Percentiles rank a stretch among this genome's conserved stretches.
phyloP scores from a whole-genome alignment of 495 filamentous ascomycete species.

The Penicillium coprophilum region DNA sequence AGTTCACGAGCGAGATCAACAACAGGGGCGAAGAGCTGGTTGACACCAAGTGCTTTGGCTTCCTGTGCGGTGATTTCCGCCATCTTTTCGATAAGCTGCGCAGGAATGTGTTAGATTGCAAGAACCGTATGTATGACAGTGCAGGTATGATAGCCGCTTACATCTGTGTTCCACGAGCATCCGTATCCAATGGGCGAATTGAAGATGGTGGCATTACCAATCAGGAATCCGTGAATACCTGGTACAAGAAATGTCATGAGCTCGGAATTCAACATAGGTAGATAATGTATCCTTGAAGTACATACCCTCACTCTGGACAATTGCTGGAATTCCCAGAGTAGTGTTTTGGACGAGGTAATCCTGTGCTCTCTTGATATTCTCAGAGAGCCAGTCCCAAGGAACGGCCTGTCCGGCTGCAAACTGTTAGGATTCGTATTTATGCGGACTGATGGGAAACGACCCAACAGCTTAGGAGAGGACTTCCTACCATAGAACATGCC shows the following conservation, averaged over 20 bases:
- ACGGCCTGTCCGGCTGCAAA: constrained; percentile 59
- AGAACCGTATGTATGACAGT: not conserved
- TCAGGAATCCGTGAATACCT: constrained; percentile 67
- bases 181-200: constrained; percentile 70
- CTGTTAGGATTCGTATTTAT: not conserved
- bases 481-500: constrained; percentile 60
- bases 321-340: constrained; percentile 64
- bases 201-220: constrained; percentile 72
- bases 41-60: constrained; percentile 60
- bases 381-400: constrained; percentile 59
- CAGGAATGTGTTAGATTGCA: constrained; percentile 4
- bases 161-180: constrained; percentile 61
- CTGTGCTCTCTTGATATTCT: constrained; percentile 59
- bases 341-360: constrained; percentile 64
- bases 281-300: not conserved
- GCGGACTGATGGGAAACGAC: not conserved
- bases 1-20: constrained; percentile 66
- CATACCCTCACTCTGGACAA: constrained; percentile 65
- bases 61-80: constrained; percentile 59
- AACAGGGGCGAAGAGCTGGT: constrained; percentile 67
- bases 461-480: not conserved
- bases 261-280: not conserved
- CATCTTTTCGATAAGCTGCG: constrained; percentile 58
- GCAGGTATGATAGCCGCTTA: constrained; percentile 8
- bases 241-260: not conserved